phyloP scores from a whole-genome alignment of 768 basidiomycete genomes.

The Leucocoprinus leucothites region DNA sequence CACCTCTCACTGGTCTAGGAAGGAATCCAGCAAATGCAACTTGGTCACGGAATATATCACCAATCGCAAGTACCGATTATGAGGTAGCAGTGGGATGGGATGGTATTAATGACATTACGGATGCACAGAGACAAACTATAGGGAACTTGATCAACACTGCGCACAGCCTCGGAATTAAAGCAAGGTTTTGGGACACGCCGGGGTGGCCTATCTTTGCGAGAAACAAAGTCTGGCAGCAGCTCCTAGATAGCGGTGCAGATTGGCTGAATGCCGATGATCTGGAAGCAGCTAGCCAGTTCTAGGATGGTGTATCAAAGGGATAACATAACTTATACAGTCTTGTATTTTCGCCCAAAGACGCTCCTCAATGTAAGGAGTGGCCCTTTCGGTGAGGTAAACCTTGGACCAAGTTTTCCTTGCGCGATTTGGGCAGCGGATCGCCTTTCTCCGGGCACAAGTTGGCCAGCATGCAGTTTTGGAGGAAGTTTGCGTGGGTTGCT shows the following conservation, averaged over 20 bases:
- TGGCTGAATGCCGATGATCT: constrained; percentile 55
- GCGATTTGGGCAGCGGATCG: constrained; percentile 53
- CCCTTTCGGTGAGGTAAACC: constrained; percentile 21
- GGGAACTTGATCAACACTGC: constrained; percentile 39
- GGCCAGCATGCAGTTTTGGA: constrained; percentile 46
- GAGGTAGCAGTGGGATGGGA: constrained; percentile 42
- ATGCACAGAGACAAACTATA: constrained; percentile 35
- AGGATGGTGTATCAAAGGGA: not conserved
- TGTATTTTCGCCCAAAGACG: constrained; percentile 30
- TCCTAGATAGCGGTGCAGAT: constrained; percentile 41
- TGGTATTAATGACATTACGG: constrained; percentile 40
- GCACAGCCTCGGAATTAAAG: constrained; percentile 39
- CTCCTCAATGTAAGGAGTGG: constrained; percentile 25
- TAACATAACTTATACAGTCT: constrained; percentile 12
- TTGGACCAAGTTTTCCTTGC: constrained; percentile 44
- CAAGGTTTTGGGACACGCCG: constrained; percentile 54
- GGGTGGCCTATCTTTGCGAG: constrained; percentile 43
- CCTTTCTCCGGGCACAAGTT: constrained; percentile 55
- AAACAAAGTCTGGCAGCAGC: constrained; percentile 39
- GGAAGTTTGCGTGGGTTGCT: constrained; percentile 26
- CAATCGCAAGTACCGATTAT: constrained; percentile 51
- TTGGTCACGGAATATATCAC: constrained; percentile 40
- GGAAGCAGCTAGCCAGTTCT: constrained; percentile 36
- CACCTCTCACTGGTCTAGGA: constrained; percentile 39
- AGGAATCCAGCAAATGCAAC: constrained; percentile 29